Conservation (phyloP, 345 rosid genomes). For the Gossypium longicalyx region DNA sequence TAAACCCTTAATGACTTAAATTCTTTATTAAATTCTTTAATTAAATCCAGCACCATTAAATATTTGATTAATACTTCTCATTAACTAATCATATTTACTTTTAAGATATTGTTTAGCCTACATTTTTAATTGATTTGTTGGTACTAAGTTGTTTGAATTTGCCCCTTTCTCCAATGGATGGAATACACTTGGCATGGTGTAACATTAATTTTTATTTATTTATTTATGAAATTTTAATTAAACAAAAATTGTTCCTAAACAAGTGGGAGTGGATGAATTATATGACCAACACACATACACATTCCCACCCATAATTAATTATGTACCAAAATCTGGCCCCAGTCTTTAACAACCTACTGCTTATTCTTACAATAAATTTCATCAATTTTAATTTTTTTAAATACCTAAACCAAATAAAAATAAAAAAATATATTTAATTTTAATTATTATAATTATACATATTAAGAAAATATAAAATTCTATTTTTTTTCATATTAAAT, state of each 20-base stretch:
- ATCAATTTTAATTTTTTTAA: too few relatives aligned
- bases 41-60: too few relatives aligned
- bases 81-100: not conserved
- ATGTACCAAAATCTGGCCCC: not conserved
- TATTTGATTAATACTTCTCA: too few relatives aligned
- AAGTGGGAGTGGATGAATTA: not conserved
- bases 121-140: not conserved
- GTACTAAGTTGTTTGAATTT: not conserved
- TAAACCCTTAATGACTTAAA: constrained; percentile 12
- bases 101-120: too few relatives aligned
- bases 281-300: not conserved
- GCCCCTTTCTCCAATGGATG: not conserved
- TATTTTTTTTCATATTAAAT: too few relatives aligned
- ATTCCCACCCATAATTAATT: not conserved
- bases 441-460: too few relatives aligned
- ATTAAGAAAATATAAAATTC: too few relatives aligned
- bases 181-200: not conserved
- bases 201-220: not conserved
- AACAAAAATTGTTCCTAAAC: too few relatives aligned
- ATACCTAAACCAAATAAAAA: too few relatives aligned
- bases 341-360: not conserved
- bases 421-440: too few relatives aligned
- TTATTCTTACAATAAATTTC: not conserved
- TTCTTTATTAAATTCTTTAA: constrained; percentile 13
- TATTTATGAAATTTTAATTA: too few relatives aligned